A percentile compares a stretch with the other conserved stretches of the same genome.
phyloP scores from a whole-genome alignment of 169 alveolate genomes.

The Plasmodium malariae region DNA sequence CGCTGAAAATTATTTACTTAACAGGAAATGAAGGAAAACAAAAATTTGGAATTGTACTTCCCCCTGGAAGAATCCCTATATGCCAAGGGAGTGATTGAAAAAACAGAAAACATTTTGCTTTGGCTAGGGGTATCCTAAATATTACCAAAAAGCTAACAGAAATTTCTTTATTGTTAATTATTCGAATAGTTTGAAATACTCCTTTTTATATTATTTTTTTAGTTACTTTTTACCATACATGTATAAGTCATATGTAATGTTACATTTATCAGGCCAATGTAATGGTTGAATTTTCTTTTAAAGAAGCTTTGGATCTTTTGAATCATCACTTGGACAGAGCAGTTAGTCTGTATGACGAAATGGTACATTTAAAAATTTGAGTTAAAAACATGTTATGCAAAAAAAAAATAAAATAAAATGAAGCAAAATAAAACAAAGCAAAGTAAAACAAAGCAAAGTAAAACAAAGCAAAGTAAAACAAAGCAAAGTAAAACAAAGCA shows the following conservation, averaged over 20 bases:
- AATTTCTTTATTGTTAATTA: background rate
- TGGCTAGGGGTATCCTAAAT: constrained; percentile 94
- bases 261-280: constrained; percentile 87
- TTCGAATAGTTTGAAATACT: background rate
- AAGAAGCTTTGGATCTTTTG: constrained; percentile 89
- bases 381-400: background rate
- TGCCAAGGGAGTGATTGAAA: constrained; percentile 88
- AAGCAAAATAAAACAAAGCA: background rate
- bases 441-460: no score
- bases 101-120: constrained; percentile 86
- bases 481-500: background rate
- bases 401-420: background rate
- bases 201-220: background rate
- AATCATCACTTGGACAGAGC: constrained; percentile 85
- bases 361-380: constrained; percentile 52
- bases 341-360: constrained; percentile 74
- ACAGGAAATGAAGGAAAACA: constrained; percentile 50
- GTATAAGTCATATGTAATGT: background rate
- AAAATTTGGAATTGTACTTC: constrained; percentile 72
- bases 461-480: no score
- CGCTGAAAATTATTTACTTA: background rate
- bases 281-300: constrained; percentile 90
- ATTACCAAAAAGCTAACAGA: constrained; percentile 26
- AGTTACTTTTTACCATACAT: no score
- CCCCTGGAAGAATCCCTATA: constrained; percentile 88